These are phyloP conservation scores for Trichosporon sp. DNA, from an alignment of 1,284 basidiomycete species.

Conservation along the genomic window DNA sequence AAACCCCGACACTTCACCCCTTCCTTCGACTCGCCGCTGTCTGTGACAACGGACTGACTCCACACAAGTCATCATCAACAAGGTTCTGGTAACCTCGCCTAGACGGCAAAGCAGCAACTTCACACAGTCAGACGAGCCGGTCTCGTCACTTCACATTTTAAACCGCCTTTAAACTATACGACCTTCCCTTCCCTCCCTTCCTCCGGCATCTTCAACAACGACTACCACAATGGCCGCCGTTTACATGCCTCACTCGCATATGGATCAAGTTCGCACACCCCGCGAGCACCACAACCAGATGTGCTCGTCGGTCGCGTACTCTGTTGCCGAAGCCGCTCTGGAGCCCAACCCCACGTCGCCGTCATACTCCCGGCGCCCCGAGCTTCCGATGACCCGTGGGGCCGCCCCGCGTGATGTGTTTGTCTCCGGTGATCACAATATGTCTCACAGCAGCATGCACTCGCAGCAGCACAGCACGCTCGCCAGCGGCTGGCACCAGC, in stretches of 20 bases:
- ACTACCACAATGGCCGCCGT: constrained; percentile 4
- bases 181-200: background rate
- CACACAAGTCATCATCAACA: background rate
- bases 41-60: background rate
- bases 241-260: constrained; percentile 1
- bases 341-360: constrained; percentile 41
- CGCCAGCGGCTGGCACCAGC: background rate
- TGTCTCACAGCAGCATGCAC: too few relatives aligned
- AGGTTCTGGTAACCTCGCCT: constrained; percentile 21
- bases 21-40: constrained; percentile 11
- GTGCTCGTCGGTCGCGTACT: constrained; percentile 29
- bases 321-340: constrained; percentile 43
- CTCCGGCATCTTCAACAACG: background rate
- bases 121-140: constrained; percentile 11
- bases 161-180: background rate
- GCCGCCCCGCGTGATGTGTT: background rate
- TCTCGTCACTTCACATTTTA: constrained; percentile 3
- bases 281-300: background rate
- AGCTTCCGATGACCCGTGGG: background rate
- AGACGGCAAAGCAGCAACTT: constrained; percentile 7
- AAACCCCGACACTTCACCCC: constrained; percentile 3
- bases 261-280: background rate
- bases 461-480: too few relatives aligned
- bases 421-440: background rate
- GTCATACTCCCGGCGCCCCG: constrained; percentile 16